Evolutionary conservation across 352 stramenopile genomes (phyloP).

Genomic region (Thraustochytrium striatum): DNA sequence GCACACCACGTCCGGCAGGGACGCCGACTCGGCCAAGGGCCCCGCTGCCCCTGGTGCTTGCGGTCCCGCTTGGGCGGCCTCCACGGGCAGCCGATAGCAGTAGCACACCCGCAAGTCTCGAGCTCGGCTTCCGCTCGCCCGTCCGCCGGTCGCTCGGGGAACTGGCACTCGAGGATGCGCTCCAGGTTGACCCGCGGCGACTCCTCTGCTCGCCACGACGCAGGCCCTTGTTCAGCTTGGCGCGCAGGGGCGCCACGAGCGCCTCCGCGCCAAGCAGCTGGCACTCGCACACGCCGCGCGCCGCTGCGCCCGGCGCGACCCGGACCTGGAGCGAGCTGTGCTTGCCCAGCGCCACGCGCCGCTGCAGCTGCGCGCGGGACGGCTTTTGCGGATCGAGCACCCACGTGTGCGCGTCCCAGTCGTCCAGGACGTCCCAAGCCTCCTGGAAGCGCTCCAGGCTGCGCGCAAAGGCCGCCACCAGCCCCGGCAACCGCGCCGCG

Average conservation of each 20-base stretch:
- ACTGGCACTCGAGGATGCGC: background rate
- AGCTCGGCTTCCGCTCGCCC: background rate
- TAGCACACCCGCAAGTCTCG: background rate
- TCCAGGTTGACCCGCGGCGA: background rate
- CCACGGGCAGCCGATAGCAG: background rate
- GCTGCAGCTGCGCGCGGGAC: background rate
- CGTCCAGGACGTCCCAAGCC: conserved; percentile 7
- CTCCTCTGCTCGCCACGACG: background rate
- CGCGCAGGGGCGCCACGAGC: background rate
- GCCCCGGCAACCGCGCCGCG: background rate
- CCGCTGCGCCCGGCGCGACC: background rate
- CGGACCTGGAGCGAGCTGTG: conserved; percentile 31
- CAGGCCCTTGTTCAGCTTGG: conserved; percentile 5
- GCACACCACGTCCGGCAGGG: no score
- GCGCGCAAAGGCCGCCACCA: background rate
- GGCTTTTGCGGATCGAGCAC: conserved; percentile 8
- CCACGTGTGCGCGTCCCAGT: conserved; percentile 29
- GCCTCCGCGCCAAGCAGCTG: conserved; percentile 32
- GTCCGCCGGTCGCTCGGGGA: background rate
- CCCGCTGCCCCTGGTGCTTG: no score
- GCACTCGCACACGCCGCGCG: conserved; percentile 30
- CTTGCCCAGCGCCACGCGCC: conserved; percentile 13
- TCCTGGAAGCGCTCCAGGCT: background rate
- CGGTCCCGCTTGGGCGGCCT: no score
- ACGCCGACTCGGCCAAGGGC: no score